Evolutionary conservation across 345 rosid species (phyloP), one percentile per base, ranked within the genome.

Genomic region (Camelina neglecta): DNA sequence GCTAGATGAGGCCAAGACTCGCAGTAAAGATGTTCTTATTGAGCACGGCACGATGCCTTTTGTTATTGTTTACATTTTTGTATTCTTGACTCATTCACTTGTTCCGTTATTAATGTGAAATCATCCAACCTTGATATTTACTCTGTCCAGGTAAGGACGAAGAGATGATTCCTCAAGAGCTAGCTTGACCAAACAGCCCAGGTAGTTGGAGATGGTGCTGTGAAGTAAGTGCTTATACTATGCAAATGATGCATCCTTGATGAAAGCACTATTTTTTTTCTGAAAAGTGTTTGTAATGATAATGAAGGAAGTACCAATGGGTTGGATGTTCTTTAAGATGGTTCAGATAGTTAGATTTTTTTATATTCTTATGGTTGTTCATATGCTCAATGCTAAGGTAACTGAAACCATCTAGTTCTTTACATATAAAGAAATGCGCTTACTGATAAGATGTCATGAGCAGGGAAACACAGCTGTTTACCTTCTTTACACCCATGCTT

Each of bases 381-480:
- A 86, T 79, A 88, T 90, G 96, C 96, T 90, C 61, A 86, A 80
- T 69, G 93, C 86, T 70, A 86, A 88, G 96, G 96, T 90, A 61
- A 47, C 39, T 11, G 41, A 55, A 75, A 31, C 41, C 61, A 44
- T n/a, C 41, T 54, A 31, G 66, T 35, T 41, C 47, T 60, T 63
- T 76, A 16, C 29, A 33, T 41, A 11, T 11, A 24, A 66, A 35
- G 57, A 57, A n/a, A 18, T 42, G 48, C 5, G 49, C 49, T 71
- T 31, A 48, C 4, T 18, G 58, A 59, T 60, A 49, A 49, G 38
- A 24, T 51, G 55, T 50, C 58, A 18, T 63, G 72, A 60, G 41
- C 90, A 93, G 98, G 98, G 98, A 42, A 86, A 90, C 38, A 93
- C 93, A 42, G 98, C 98, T 80, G 90, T 87, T 70, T 89, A 89